A percentile compares a stretch with the other conserved stretches of the same genome.
Evolutionary conservation across 2,329 filamentous ascomycete species (phyloP).

Genomic region (Ophiostoma sp.): DNA sequence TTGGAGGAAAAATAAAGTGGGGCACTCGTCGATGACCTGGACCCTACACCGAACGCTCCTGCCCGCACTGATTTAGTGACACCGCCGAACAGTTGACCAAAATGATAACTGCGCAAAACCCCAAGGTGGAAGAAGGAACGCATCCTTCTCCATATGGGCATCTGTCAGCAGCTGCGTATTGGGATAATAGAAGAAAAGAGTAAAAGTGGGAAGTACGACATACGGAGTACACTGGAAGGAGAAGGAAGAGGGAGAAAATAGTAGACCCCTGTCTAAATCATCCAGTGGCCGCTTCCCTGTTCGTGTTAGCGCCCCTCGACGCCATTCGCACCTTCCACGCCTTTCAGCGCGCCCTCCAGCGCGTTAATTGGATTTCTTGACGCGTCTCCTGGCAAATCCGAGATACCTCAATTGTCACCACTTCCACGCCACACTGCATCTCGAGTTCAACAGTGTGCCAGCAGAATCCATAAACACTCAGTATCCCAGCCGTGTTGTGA

Average conservation of each 20-base stretch:
- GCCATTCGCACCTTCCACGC: neutral
- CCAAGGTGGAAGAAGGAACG: neutral
- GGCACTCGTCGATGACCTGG: neutral
- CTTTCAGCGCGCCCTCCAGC: constrained; percentile 19
- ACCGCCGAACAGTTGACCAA: neutral
- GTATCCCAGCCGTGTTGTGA: neutral
- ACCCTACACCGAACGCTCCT: neutral
- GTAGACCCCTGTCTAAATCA: neutral
- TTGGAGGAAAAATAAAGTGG: neutral
- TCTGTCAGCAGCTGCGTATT: neutral
- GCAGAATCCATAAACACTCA: neutral
- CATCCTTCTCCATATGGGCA: neutral
- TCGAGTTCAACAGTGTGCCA: neutral
- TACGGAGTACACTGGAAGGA: no score
- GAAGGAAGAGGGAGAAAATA: neutral
- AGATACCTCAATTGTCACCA: neutral
- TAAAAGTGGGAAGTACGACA: neutral
- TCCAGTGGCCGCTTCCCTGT: neutral
- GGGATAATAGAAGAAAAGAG: neutral
- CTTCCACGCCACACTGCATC: neutral
- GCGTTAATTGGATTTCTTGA: constrained; percentile 29
- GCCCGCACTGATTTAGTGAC: neutral
- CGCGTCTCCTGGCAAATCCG: constrained; percentile 25
- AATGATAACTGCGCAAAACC: neutral
- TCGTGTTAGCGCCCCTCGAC: constrained; percentile 17